Conservation (phyloP, 2,329 filamentous ascomycete genomes). For the Monosporascus sp. region DNA sequence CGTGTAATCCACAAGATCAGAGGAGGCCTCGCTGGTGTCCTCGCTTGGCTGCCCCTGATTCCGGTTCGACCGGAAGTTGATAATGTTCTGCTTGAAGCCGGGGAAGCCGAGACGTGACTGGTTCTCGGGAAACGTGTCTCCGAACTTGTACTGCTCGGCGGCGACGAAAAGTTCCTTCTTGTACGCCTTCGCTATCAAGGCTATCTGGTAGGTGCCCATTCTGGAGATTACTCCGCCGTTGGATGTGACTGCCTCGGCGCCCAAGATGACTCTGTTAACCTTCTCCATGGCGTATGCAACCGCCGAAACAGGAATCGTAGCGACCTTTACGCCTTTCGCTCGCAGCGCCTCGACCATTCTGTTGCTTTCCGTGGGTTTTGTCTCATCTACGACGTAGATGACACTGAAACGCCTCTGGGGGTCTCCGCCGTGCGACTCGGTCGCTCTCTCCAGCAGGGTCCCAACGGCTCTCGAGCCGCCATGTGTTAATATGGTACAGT, state of each 20-base stretch:
- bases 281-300: constrained; percentile 74
- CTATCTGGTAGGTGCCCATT: constrained; percentile 82
- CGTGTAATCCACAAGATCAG: constrained; percentile 21
- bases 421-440: constrained; percentile 53
- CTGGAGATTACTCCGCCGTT: constrained; percentile 90
- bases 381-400: constrained; percentile 67
- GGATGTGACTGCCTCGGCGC: constrained; percentile 83
- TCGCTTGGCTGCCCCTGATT: constrained; percentile 7
- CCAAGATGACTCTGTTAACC: constrained; percentile 64
- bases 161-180: constrained; percentile 76
- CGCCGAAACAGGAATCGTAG: constrained; percentile 70
- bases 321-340: constrained; percentile 72
- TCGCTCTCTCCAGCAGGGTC: constrained; percentile 68
- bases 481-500: constrained; percentile 80
- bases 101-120: constrained; percentile 52
- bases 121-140: constrained; percentile 75
- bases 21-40: constrained; percentile 4
- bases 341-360: constrained; percentile 68
- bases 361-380: constrained; percentile 56
- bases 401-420: constrained; percentile 66
- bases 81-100: constrained; percentile 32
- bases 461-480: constrained; percentile 83
- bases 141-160: constrained; percentile 95
- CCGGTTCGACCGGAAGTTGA: constrained; percentile 20
- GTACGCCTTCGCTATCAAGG: constrained; percentile 67